Evolutionary conservation across 208 protist species (phyloP), one percentile per base, ranked within the genome.

Genomic region (Wallacemonas sp.): DNA sequence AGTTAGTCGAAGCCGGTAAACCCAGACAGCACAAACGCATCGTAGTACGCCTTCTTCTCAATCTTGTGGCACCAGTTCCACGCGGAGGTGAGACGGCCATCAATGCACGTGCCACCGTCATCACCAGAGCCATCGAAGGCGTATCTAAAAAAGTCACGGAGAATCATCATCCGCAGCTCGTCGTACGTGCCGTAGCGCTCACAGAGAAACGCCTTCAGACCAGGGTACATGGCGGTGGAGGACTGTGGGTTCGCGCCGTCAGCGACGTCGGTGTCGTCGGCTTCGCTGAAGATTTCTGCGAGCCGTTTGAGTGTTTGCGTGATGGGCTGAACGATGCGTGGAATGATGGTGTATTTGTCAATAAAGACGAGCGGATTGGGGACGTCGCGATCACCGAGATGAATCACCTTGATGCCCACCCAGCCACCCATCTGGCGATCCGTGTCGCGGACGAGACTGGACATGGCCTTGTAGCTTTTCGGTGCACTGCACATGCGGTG

Each of bases 311-410:
- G 72, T 0, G 77, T 85, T 33, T 94, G 84, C 19, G 98, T 80
- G 26, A 99, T 90, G 2, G 97, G 97, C 46, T 92, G 86, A 6
- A 99, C 81, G 32, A 99, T 96, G 38, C 92, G 85, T 2, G 96
- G 90, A 23, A 98, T 92, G 38, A 97, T 92, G 19, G 97, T 99
- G 81, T 99, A 99, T 72, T 99, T 99, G 65, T 99, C 98, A 63
- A 99, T 99, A 77, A 99, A 99, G 27, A 98, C 93, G 0, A 99
- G 78, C 6, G 98, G 94, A 58, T 99, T 99, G 14, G 98, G 98
- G 39, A 99, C 98, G 65, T 99, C 97, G 41, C 88, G 79, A 73
- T 99, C 98, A 56, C 98, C 98, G 19, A 99, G 72, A 69, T 99
- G 98, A 54, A 99, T 96, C 0, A 99, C 97, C 46, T 92, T 95